Conservation (phyloP, 2,329 filamentous ascomycete species). For the Drechslera avenae region DNA sequence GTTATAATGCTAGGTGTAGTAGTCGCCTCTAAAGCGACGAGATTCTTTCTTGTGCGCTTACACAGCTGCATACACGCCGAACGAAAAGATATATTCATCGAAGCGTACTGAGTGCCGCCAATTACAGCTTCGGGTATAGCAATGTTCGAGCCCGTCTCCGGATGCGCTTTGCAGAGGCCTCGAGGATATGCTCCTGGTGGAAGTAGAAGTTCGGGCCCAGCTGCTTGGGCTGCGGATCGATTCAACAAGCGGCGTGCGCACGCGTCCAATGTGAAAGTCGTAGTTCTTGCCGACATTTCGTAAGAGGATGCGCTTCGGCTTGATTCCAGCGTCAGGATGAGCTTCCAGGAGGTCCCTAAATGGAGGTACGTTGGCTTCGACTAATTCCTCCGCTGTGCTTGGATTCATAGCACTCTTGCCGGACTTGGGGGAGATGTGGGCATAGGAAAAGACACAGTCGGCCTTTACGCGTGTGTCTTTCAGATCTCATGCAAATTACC, state of each 20-base stretch:
- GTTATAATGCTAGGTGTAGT: conserved; percentile 13
- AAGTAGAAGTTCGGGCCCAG: conserved; percentile 23
- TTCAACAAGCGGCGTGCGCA: conserved; percentile 12
- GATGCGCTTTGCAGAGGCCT: conserved; percentile 7
- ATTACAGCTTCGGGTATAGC: conserved; percentile 11
- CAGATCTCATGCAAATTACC: conserved; percentile 11
- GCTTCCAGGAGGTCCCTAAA: conserved; percentile 17
- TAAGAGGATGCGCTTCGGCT: conserved; percentile 17
- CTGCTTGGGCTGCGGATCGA: conserved; percentile 23
- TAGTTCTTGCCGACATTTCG: conserved; percentile 21
- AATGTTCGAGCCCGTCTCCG: conserved; percentile 16
- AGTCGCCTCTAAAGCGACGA: conserved; percentile 6
- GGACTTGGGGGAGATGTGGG: conserved; percentile 15
- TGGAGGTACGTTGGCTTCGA: conserved; percentile 13
- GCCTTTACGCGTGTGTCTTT: neutral
- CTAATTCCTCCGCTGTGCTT: conserved; percentile 6
- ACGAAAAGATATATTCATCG: conserved; percentile 19
- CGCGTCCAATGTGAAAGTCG: conserved; percentile 18
- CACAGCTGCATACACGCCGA: conserved; percentile 15
- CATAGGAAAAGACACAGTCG: conserved; percentile 22
- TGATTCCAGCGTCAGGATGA: conserved; percentile 8
- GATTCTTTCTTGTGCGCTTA: conserved; percentile 17
- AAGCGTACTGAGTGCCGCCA: conserved; percentile 8
- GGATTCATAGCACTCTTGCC: conserved; percentile 12
- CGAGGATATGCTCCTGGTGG: conserved; percentile 16